These are phyloP conservation scores for Colletotrichum karsti DNA, from an alignment of 2,329 filamentous ascomycete genomes.

Conservation along the genomic window DNA sequence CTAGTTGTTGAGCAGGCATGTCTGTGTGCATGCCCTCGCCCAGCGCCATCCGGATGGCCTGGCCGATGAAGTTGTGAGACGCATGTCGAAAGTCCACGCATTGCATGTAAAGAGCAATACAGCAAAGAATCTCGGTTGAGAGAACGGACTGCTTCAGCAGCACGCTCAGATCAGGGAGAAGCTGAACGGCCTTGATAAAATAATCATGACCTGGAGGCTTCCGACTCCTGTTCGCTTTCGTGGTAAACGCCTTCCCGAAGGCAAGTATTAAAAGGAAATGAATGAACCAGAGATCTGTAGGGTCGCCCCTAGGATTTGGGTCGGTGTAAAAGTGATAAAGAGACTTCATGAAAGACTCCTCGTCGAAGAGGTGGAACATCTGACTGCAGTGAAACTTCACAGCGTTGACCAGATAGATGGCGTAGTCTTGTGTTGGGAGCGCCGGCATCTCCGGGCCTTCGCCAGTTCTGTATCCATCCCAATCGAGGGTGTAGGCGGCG, in stretches of 20 bases:
- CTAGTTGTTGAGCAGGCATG: slow-evolving; percentile 52
- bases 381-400: slow-evolving; percentile 66
- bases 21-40: slow-evolving; percentile 61
- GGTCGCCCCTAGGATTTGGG: slow-evolving; percentile 24
- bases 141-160: slow-evolving; percentile 51
- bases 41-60: slow-evolving; percentile 59
- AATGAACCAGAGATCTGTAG: slow-evolving; percentile 54
- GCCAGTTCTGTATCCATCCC: slow-evolving; percentile 47
- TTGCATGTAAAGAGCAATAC: slow-evolving; percentile 60
- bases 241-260: slow-evolving; percentile 62
- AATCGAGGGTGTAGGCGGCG: slow-evolving; percentile 58
- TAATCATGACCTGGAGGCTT: slow-evolving; percentile 55
- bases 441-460: slow-evolving; percentile 15
- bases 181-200: slow-evolving; percentile 52
- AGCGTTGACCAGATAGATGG: slow-evolving; percentile 61
- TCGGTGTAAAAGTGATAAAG: slow-evolving; percentile 39
- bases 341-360: slow-evolving; percentile 54
- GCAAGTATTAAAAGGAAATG: slow-evolving; percentile 63
- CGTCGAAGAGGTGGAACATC: slow-evolving; percentile 63
- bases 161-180: slow-evolving; percentile 50
- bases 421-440: slow-evolving; percentile 53
- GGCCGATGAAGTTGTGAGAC: slow-evolving; percentile 58
- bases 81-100: slow-evolving; percentile 55
- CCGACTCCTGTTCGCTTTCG: slow-evolving; percentile 43
- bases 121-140: slow-evolving; percentile 59